phyloP scores from a whole-genome alignment of 2,329 filamentous ascomycete genomes.

The Phialophora chinensis region DNA sequence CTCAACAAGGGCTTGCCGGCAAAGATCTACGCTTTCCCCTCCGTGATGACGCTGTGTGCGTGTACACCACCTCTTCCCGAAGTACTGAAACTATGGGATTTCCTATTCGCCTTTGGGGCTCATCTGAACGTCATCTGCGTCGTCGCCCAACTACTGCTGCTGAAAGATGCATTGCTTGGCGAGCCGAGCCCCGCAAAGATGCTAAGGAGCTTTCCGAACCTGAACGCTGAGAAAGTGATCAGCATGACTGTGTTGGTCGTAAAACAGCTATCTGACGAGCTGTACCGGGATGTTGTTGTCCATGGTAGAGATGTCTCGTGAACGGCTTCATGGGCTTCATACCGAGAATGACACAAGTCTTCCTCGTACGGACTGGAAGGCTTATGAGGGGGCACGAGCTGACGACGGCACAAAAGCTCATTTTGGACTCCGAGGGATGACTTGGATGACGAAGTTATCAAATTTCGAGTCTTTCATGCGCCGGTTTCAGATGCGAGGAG shows the following conservation, averaged over 20 bases:
- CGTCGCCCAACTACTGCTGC: slow-evolving; percentile 89
- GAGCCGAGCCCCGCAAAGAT: slow-evolving; percentile 91
- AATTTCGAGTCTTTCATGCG: neutral
- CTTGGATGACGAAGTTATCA: neutral
- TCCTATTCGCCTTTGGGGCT: slow-evolving; percentile 91
- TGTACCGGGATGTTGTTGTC: slow-evolving; percentile 86
- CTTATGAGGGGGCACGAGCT: neutral
- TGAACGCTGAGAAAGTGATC: slow-evolving; percentile 84
- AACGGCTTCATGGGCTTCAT: neutral
- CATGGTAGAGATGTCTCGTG: slow-evolving; percentile 66
- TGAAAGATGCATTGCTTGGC: slow-evolving; percentile 80
- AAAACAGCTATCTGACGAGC: slow-evolving; percentile 84
- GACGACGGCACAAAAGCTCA: neutral
- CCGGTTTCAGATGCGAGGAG: neutral
- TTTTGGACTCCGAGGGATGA: neutral
- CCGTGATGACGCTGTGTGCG: slow-evolving; percentile 90
- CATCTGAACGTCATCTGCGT: slow-evolving; percentile 97
- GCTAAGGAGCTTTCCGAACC: slow-evolving; percentile 81
- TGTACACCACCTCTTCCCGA: slow-evolving; percentile 95
- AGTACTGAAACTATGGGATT: slow-evolving; percentile 93
- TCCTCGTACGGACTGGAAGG: neutral
- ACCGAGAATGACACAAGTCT: neutral
- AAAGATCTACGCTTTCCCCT: slow-evolving; percentile 95
- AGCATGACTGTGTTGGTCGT: slow-evolving; percentile 84
- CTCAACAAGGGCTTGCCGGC: slow-evolving; percentile 86